A percentile compares a stretch with the other conserved stretches of the same genome.
These are phyloP conservation scores for Lanmaoa rubissima DNA, from an alignment of 768 basidiomycete species.

Conservation along the genomic window DNA sequence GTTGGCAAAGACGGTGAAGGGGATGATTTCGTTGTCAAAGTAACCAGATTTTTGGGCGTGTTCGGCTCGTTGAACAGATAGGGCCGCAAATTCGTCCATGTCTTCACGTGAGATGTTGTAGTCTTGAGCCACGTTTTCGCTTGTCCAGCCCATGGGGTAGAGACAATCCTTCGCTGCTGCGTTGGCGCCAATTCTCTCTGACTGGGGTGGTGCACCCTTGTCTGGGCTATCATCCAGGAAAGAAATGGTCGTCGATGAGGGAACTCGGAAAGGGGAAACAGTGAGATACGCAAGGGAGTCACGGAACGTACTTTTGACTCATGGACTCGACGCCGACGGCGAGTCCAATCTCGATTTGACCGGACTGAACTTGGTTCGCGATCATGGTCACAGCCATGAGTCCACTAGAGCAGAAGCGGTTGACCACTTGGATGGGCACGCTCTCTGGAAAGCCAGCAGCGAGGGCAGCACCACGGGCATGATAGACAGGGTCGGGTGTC, in stretches of 20 bases:
- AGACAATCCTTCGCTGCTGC: constrained; percentile 57
- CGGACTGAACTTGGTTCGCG: constrained; percentile 69
- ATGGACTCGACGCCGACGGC: constrained; percentile 87
- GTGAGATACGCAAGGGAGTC: neutral
- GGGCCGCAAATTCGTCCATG: constrained; percentile 73
- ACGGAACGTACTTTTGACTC: constrained; percentile 60
- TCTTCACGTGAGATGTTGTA: constrained; percentile 69
- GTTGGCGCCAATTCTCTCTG: constrained; percentile 58
- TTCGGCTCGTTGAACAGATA: constrained; percentile 79
- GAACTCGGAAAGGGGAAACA: neutral
- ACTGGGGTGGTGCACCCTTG: constrained; percentile 55
- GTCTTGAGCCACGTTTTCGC: constrained; percentile 79
- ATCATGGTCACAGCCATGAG: constrained; percentile 82
- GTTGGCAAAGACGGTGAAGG: constrained; percentile 64
- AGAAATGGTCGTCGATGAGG: neutral
- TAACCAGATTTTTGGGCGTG: constrained; percentile 63
- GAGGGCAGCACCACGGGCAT: constrained; percentile 70
- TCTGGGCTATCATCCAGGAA: constrained; percentile 48
- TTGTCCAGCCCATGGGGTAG: constrained; percentile 87
- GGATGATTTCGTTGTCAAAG: constrained; percentile 71
- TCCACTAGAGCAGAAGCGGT: constrained; percentile 82
- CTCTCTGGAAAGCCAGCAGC: constrained; percentile 80
- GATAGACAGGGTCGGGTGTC: constrained; percentile 61
- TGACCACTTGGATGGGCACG: constrained; percentile 71
- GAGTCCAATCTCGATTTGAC: constrained; percentile 80